A percentile compares a stretch with the other conserved stretches of the same genome.
These are phyloP conservation scores for Aspergillus fijiensis DNA, from an alignment of 2,329 filamentous ascomycete species.

Conservation along the genomic window DNA sequence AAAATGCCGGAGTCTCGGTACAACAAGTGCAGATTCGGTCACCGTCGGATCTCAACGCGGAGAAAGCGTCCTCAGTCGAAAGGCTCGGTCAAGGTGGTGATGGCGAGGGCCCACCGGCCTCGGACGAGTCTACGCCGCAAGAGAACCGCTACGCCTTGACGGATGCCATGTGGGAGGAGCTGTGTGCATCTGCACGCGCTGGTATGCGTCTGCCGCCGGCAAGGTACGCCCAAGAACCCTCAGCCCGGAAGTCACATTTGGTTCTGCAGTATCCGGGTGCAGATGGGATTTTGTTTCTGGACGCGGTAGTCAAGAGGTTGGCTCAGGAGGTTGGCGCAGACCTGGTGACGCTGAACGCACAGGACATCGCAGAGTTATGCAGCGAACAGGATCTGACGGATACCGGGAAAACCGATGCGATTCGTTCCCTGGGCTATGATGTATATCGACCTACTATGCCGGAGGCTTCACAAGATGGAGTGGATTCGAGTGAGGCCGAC, in stretches of 20 bases:
- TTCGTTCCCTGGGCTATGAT: conserved; percentile 54
- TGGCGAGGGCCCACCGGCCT: conserved; percentile 23
- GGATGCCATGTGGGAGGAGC: conserved; percentile 48
- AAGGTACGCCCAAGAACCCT: conserved; percentile 47
- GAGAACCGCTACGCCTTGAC: conserved; percentile 41
- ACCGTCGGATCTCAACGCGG: conserved; percentile 18
- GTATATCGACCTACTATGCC: conserved; percentile 45
- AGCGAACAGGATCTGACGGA: conserved; percentile 43
- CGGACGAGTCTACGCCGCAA: conserved; percentile 16
- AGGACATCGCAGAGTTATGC: conserved; percentile 48
- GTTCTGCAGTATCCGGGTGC: conserved; percentile 60
- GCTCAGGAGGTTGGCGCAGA: conserved; percentile 56
- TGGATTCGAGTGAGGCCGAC: conserved; percentile 45
- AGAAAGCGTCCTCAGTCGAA: conserved; percentile 12
- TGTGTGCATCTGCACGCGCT: conserved; percentile 52
- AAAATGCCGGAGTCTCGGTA: conserved; percentile 12
- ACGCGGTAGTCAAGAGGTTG: conserved; percentile 62
- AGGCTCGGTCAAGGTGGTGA: conserved; percentile 26
- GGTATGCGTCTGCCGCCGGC: conserved; percentile 47
- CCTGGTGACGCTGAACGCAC: conserved; percentile 45
- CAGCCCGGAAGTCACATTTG: conserved; percentile 55
- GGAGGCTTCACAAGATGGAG: conserved; percentile 41
- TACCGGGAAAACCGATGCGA: conserved; percentile 33
- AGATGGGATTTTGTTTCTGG: conserved; percentile 55
- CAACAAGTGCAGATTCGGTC: conserved; percentile 31